These are phyloP conservation scores for Apiospora marii DNA, from an alignment of 2,329 filamentous ascomycete genomes.

Conservation along the genomic window DNA sequence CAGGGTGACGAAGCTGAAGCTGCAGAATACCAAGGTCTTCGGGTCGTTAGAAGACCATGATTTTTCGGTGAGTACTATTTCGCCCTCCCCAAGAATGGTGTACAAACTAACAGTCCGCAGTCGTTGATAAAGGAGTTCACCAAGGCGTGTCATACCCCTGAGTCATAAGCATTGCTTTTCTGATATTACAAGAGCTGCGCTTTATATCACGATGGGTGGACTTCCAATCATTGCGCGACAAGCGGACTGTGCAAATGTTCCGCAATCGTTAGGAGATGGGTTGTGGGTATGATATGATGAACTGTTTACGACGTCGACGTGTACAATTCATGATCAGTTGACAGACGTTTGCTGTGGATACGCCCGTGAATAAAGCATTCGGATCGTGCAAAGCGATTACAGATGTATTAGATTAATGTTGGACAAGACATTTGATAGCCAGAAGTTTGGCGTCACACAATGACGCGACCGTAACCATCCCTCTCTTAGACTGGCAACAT, in stretches of 20 bases:
- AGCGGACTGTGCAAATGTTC: too few species aligned
- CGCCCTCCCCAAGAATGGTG: constrained; percentile 27
- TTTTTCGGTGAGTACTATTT: constrained; percentile 51
- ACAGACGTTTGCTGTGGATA: too few species aligned
- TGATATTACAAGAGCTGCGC: fast-evolving
- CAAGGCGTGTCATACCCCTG: constrained; percentile 35
- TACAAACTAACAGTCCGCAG: constrained; percentile 31
- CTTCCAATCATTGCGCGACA: too few species aligned
- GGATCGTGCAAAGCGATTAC: not conserved
- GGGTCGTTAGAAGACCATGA: constrained; percentile 62
- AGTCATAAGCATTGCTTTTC: not conserved
- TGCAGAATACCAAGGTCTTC: constrained; percentile 55
- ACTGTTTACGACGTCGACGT: too few species aligned
- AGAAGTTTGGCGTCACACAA: not conserved
- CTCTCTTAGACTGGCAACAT: too few species aligned
- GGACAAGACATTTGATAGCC: not conserved
- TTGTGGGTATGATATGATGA: too few species aligned
- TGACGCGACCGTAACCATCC: not conserved
- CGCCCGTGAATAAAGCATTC: not conserved
- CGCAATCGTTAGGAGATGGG: too few species aligned
- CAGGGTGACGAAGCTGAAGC: constrained; percentile 55
- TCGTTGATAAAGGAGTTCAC: constrained; percentile 41
- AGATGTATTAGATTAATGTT: not conserved
- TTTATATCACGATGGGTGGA: fast-evolving
- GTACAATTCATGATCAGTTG: too few species aligned